These are phyloP conservation scores for Termitomyces sp. DNA, from an alignment of 768 basidiomycete species.

Conservation along the genomic window DNA sequence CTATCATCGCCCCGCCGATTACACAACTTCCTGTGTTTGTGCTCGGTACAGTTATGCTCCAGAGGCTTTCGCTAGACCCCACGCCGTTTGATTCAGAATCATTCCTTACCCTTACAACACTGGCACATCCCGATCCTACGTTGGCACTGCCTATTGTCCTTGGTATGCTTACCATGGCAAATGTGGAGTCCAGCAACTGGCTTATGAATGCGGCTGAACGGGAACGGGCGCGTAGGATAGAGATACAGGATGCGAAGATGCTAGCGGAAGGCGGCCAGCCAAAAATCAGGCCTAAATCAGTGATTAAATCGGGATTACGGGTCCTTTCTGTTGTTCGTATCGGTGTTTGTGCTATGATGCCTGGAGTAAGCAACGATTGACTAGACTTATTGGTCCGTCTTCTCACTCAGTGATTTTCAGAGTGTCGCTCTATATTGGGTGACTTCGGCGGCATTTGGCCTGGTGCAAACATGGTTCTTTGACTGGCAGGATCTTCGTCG, in stretches of 20 bases:
- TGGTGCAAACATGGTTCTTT: conserved; percentile 71
- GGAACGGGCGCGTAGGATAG: conserved; percentile 43
- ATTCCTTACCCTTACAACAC: conserved; percentile 68
- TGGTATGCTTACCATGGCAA: conserved; percentile 73
- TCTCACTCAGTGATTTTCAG: conserved; percentile 29
- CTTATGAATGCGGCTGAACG: conserved; percentile 58
- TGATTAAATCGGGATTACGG: conserved; percentile 55
- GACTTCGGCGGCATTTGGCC: conserved; percentile 69
- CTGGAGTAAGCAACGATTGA: conserved; percentile 51
- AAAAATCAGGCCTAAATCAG: conserved; percentile 35
- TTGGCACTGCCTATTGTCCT: conserved; percentile 65
- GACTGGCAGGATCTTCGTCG: conserved; percentile 57
- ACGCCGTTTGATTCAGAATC: conserved; percentile 77
- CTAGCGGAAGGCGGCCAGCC: conserved; percentile 44
- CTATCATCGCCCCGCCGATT: conserved; percentile 58
- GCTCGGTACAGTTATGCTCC: conserved; percentile 56
- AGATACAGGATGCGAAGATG: conserved; percentile 44
- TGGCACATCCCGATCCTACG: conserved; percentile 71
- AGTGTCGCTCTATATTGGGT: conserved; percentile 75
- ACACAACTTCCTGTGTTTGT: conserved; percentile 75
- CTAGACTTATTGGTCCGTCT: neutral
- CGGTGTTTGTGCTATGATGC: conserved; percentile 60
- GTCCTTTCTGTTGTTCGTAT: conserved; percentile 64
- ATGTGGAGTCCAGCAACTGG: conserved; percentile 77
- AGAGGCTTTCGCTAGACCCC: conserved; percentile 47